These are phyloP conservation scores for Ogataea ganodermae DNA, from an alignment of 805 yeast species.

Conservation along the genomic window DNA sequence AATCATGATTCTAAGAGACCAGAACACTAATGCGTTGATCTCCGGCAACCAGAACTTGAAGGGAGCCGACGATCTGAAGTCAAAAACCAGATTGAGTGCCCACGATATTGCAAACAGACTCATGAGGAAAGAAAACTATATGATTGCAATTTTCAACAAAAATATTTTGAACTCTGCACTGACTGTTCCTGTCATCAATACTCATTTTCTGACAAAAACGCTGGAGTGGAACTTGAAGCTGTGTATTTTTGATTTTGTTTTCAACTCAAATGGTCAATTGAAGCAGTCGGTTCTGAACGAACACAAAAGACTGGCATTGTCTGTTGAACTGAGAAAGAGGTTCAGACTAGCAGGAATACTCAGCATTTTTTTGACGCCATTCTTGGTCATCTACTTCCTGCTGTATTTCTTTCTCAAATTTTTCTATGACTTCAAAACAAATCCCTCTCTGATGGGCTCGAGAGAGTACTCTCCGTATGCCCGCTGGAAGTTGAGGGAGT, in stretches of 20 bases:
- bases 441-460: constrained; percentile 80
- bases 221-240: constrained; percentile 92
- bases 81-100: constrained; percentile 79
- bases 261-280: constrained; percentile 81
- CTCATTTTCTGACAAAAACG: constrained; percentile 68
- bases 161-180: constrained; percentile 68
- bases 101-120: constrained; percentile 94
- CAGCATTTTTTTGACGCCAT: constrained; percentile 81
- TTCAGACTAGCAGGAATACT: constrained; percentile 86
- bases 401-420: constrained; percentile 84
- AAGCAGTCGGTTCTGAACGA: constrained; percentile 71
- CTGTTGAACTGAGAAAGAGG: constrained; percentile 72
- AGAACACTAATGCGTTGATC: constrained; percentile 78
- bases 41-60: constrained; percentile 36
- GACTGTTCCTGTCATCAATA: constrained; percentile 38
- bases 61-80: constrained; percentile 55
- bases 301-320: constrained; percentile 62
- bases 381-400: constrained; percentile 79
- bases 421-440: constrained; percentile 87
- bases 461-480: constrained; percentile 94
- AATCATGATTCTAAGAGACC: constrained; percentile 72
- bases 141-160: constrained; percentile 85
- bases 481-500: constrained; percentile 92
- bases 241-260: constrained; percentile 83
- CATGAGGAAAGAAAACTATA: constrained; percentile 92